phyloP scores from a whole-genome alignment of 1,139 yeast species.

The Yamadazyma diospyri region DNA sequence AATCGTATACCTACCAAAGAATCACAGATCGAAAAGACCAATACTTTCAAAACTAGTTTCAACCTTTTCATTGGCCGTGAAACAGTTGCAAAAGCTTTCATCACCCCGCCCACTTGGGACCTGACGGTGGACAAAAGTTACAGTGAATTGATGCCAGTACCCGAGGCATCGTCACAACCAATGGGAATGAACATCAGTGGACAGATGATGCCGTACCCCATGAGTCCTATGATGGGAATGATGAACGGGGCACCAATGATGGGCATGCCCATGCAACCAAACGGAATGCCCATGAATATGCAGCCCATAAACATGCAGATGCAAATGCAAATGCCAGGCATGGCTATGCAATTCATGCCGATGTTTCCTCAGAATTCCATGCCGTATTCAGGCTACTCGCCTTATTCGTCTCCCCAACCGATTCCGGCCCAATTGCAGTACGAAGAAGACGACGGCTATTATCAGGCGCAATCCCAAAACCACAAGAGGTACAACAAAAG shows the following conservation, averaged over 20 bases:
- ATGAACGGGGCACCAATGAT: constrained; percentile 16
- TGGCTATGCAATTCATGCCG: constrained; percentile 6
- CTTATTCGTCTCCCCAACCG: constrained; percentile 8
- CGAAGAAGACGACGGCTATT: constrained; percentile 9
- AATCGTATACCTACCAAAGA: constrained; percentile 47
- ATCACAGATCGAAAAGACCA: constrained; percentile 32
- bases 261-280: constrained; percentile 14
- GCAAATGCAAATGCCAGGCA: constrained; percentile 12
- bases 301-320: constrained; percentile 1
- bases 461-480: constrained; percentile 9
- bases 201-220: constrained; percentile 1
- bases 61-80: constrained; percentile 52
- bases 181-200: constrained; percentile 15
- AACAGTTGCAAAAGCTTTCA: constrained; percentile 56
- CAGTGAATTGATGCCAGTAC: constrained; percentile 35
- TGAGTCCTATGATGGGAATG: constrained; percentile 4
- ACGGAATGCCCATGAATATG: not conserved
- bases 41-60: constrained; percentile 46
- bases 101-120: constrained; percentile 81
- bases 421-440: constrained; percentile 1
- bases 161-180: constrained; percentile 16
- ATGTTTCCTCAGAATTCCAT: constrained; percentile 3
- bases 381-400: constrained; percentile 4
- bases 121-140: constrained; percentile 55
- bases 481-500: constrained; percentile 8